A percentile compares a stretch with the other conserved stretches of the same genome.
These are phyloP conservation scores for Daedaleopsis nitida DNA, from an alignment of 768 basidiomycete genomes.

Conservation along the genomic window DNA sequence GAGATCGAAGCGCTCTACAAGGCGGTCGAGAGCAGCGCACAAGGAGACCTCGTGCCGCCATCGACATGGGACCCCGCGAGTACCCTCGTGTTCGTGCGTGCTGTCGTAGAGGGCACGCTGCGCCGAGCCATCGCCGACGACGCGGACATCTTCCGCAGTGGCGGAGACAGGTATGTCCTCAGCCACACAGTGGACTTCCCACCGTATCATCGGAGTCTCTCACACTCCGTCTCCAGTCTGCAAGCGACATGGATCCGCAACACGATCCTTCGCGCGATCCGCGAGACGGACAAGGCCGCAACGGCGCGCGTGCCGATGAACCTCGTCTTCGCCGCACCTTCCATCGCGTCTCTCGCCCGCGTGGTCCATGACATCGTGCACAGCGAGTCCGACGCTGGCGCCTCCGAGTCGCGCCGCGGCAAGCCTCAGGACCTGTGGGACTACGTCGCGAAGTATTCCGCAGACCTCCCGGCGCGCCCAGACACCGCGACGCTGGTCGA, in stretches of 20 bases:
- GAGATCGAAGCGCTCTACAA: conserved; percentile 46
- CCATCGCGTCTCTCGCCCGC: conserved; percentile 33
- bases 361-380: conserved; percentile 11
- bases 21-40: conserved; percentile 33
- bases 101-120: conserved; percentile 37
- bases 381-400: conserved; percentile 1
- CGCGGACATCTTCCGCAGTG: conserved; percentile 41
- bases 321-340: conserved; percentile 43
- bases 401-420: conserved; percentile 13
- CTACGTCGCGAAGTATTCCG: conserved; percentile 12
- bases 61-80: conserved; percentile 26
- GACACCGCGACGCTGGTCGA: too few species aligned
- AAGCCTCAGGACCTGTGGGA: too few species aligned
- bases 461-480: conserved; percentile 6
- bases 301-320: conserved; percentile 28
- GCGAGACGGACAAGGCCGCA: conserved; percentile 21
- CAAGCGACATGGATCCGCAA: conserved; percentile 39
- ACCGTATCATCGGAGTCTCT: background rate
- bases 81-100: conserved; percentile 34
- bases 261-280: conserved; percentile 31
- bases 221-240: conserved; percentile 20
- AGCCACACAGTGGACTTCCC: too few species aligned
- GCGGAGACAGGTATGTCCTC: conserved; percentile 39
- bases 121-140: conserved; percentile 29
- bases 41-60: conserved; percentile 33